Evolutionary conservation across 1,139 yeast genomes (phyloP), one percentile per base, ranked within the genome.

Genomic region (Hemisphaericaspora subhashii): DNA sequence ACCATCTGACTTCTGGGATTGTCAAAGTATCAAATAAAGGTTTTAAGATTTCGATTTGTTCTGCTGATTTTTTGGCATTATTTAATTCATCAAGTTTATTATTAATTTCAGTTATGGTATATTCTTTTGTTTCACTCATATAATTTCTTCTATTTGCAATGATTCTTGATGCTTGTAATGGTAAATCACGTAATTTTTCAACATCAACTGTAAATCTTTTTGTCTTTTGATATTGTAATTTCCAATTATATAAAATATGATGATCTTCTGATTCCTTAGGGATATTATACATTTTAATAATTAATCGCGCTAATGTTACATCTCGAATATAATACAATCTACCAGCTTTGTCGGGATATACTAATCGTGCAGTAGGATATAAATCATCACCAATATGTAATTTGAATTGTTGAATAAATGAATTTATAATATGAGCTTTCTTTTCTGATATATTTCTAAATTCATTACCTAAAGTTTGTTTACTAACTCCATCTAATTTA

Each of bases 311-410:
- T 21, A 83, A 54, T 0, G 74, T 69, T 8, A 62, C 60, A 42
- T 83, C 87, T 50, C 72, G 72, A 35, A 81, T 68, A 48, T 72
- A 68, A 53, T 76, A 83, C 9, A 68, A 55, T 20, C 88, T 59
- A 11, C 64, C 61, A 41, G 83, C 83, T 47, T 79, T 72, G 43
- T 78, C 77, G 0, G 95, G 92, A 16, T 83, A 60, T 3, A 81
- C 66, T 32, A 89, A 64, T 27, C 81, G 63, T 11, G 86, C 68
- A 0, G 82, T 81, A 0, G 94, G 92, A 50, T 73, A 82, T 4
- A 88, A 71, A 55, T 89, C 81, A 23, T 69, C 58, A 0, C 96
- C 96, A 3, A 86, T 83, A 23, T 78, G 77, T 11, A 65, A 62
- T 40, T 82, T 68, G 83, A 89, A 89, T 17, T 74, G 63, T 3